Evolutionary conservation across 305 asterid species (phyloP).

Genomic region (Solanum hybrid): DNA sequence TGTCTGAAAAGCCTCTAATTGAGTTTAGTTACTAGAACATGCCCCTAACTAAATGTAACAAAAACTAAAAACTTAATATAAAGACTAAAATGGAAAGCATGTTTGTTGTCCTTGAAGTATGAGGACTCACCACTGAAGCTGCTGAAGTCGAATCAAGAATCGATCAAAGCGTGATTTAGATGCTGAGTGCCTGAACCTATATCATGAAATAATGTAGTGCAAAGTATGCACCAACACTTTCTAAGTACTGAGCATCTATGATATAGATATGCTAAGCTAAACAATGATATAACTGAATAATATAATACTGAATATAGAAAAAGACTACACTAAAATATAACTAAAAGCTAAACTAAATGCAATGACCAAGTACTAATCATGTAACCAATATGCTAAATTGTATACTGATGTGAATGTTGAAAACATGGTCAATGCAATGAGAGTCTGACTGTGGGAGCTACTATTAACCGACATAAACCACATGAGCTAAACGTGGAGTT

Average conservation of each 20-base stretch:
- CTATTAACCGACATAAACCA: background rate
- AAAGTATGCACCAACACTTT: background rate
- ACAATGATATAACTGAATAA: background rate
- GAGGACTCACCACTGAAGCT: background rate
- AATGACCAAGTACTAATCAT: background rate
- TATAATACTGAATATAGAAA: too few relatives aligned
- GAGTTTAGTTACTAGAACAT: background rate
- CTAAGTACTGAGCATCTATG: background rate
- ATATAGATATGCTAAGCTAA: background rate
- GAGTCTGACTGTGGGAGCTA: background rate
- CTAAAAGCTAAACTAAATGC: background rate
- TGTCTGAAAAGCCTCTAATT: background rate
- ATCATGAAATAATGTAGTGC: background rate
- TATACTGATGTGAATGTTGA: background rate
- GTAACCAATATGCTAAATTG: background rate
- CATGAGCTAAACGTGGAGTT: background rate
- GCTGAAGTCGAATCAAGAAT: background rate
- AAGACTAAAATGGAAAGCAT: background rate
- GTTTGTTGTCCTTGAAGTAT: background rate
- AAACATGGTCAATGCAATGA: background rate
- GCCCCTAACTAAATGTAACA: background rate
- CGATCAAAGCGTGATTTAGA: background rate
- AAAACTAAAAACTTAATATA: too few relatives aligned
- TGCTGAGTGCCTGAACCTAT: background rate
- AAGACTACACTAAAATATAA: too few relatives aligned